Evolutionary conservation across 2,329 filamentous ascomycete genomes (phyloP).

Genomic region (Apiospora phragmitis): DNA sequence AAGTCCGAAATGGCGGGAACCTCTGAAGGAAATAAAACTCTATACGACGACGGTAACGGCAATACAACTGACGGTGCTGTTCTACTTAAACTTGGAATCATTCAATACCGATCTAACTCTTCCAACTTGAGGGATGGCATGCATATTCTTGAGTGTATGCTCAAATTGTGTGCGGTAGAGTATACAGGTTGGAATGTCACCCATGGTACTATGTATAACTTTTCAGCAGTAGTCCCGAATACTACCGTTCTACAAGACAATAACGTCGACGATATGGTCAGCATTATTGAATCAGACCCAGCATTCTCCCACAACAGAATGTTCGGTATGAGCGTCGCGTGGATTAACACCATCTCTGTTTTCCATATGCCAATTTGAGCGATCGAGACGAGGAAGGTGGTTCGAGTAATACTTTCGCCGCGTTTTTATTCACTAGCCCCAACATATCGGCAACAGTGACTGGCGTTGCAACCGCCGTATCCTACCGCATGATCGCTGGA

Average conservation of each 20-base stretch:
- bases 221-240: too few species aligned
- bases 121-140: not conserved
- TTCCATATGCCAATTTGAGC: too few species aligned
- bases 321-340: not conserved
- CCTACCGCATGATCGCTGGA: constrained; percentile 1
- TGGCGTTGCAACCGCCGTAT: not conserved
- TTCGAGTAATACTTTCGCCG: too few species aligned
- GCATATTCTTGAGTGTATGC: not conserved
- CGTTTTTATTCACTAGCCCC: not conserved
- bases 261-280: not conserved
- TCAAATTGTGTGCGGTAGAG: not conserved
- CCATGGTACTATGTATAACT: not conserved
- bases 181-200: not conserved
- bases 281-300: fast-evolving
- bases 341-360: too few species aligned
- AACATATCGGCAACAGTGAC: not conserved
- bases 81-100: not conserved
- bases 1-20: too few species aligned
- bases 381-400: too few species aligned
- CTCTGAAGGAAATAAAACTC: too few species aligned
- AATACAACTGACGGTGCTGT: too few species aligned
- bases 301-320: not conserved
- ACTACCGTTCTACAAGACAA: too few species aligned
- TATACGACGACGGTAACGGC: too few species aligned
- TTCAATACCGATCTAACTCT: too few species aligned